Evolutionary conservation across 768 basidiomycete genomes (phyloP), one percentile per base, ranked within the genome.

Genomic region (Rhodotorula sphaerocarpa): DNA sequence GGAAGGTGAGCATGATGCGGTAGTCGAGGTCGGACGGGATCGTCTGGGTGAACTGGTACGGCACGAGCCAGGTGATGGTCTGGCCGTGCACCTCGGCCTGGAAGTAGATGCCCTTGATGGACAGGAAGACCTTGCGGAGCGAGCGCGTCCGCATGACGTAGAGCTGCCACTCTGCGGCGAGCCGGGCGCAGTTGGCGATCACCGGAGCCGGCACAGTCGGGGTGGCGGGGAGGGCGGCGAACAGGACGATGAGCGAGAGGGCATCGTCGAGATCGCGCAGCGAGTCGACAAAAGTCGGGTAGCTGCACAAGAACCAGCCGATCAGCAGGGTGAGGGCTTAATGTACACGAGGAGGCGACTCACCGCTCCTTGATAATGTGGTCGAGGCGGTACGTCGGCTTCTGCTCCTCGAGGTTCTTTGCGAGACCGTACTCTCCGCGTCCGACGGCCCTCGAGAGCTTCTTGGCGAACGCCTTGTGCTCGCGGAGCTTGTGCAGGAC

Each of bases 391-490:
- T 96, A 96, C 20, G 86, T 82, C 4, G 95, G 95, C 74, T 86
- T 87, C 51, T 57, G 63, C 57, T 92, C 88, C 75, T 97, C 90
- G 50, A 99, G 74, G 67, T 85, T 90, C 76, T 93, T 95, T 5
- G 95, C 95, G 61, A 83, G 84, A 58, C 84, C 86, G 90, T 91
- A 99, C 80, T 99, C 92, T 44, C 87, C 87, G 58, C 92, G 79
- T 28, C 93, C 95, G 45, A 99, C 79, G 15, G 95, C 93, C 59
- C 88, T 82, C 50, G 89, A 85, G 48, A 99, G 82, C 77, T 95
- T 95, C 78, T 96, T 96, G 3, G 95, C 92, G 70, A 97, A 97
- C 2, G 91, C 86, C 75, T 99, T 99, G 79, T 99, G 95, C 74
- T 97, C 91, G 73, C 95, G 80, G 54, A 99, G 80, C 75, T 90